Conservation (phyloP, 768 basidiomycete species). For the Tulasnella sp. region DNA sequence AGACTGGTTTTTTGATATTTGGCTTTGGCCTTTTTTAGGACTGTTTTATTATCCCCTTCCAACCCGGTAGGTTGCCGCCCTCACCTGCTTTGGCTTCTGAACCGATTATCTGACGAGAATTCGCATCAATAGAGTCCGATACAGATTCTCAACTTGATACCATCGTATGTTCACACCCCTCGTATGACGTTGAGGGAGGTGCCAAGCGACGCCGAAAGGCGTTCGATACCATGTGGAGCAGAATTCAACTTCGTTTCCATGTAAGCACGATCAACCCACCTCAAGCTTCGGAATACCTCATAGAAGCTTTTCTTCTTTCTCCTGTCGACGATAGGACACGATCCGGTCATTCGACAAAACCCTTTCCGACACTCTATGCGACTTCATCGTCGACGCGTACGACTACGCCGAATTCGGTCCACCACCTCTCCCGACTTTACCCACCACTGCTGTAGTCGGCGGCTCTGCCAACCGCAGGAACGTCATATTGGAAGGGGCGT, state of each 20-base stretch:
- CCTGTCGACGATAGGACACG: neutral
- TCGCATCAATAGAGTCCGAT: neutral
- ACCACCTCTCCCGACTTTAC: neutral
- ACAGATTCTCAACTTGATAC: neutral
- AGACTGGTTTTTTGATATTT: neutral
- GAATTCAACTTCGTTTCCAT: neutral
- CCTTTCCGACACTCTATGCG: neutral
- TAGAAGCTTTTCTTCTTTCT: neutral
- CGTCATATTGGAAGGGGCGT: neutral
- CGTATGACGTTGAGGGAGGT: neutral
- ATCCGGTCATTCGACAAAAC: neutral
- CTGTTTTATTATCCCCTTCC: neutral
- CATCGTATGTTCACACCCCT: neutral
- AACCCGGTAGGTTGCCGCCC: neutral
- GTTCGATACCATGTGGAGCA: neutral
- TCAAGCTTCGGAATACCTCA: neutral
- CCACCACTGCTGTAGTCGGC: neutral
- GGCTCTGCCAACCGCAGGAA: neutral
- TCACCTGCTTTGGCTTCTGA: neutral
- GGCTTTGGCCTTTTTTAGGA: neutral
- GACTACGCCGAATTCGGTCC: constrained; percentile 9
- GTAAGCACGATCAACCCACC: neutral
- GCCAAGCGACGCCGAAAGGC: neutral
- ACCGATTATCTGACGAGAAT: neutral
- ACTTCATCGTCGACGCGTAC: constrained; percentile 10